phyloP scores from a whole-genome alignment of 2,329 filamentous ascomycete genomes.

The Nakataea oryzae region DNA sequence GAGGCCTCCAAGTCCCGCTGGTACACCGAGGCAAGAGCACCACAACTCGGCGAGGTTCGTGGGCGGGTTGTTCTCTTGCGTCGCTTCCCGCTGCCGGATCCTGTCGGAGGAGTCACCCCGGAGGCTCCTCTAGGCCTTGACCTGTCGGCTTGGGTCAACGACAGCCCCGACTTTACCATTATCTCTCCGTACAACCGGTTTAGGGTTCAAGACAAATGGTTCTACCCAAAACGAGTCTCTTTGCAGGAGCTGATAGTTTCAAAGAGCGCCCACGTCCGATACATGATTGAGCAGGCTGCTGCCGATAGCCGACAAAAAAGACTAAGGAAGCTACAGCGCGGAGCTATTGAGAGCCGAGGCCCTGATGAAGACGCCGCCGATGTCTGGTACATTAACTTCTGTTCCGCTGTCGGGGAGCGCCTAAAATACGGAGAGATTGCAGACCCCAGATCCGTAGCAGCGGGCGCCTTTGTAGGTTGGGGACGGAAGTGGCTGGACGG shows the following conservation, averaged over 20 bases:
- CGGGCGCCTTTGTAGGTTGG: slow-evolving; percentile 26
- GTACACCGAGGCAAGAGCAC: slow-evolving; percentile 50
- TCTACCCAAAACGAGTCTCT: slow-evolving; percentile 23
- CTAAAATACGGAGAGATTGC: slow-evolving; percentile 24
- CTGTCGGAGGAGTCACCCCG: background rate
- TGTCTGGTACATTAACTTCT: slow-evolving; percentile 31
- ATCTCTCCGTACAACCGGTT: slow-evolving; percentile 23
- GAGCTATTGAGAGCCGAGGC: background rate
- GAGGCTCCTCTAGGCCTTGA: slow-evolving; percentile 23
- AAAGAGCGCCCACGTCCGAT: slow-evolving; percentile 26
- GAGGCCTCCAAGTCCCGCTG: slow-evolving; percentile 31
- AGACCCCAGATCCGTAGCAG: slow-evolving; percentile 30
- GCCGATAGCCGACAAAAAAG: slow-evolving; percentile 7
- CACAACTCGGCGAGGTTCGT: slow-evolving; percentile 49
- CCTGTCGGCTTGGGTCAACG: slow-evolving; percentile 48
- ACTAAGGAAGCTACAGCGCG: slow-evolving; percentile 6
- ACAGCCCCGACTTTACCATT: slow-evolving; percentile 48
- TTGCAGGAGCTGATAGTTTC: slow-evolving; percentile 25
- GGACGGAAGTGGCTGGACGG: slow-evolving; percentile 25
- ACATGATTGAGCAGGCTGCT: slow-evolving; percentile 23
- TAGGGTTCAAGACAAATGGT: slow-evolving; percentile 36
- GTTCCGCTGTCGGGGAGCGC: slow-evolving; percentile 27
- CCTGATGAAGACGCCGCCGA: background rate
- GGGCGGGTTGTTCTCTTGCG: slow-evolving; percentile 59
- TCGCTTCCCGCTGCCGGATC: slow-evolving; percentile 28